phyloP scores from a whole-genome alignment of 1,284 basidiomycete species.

The Boletus mariae region DNA sequence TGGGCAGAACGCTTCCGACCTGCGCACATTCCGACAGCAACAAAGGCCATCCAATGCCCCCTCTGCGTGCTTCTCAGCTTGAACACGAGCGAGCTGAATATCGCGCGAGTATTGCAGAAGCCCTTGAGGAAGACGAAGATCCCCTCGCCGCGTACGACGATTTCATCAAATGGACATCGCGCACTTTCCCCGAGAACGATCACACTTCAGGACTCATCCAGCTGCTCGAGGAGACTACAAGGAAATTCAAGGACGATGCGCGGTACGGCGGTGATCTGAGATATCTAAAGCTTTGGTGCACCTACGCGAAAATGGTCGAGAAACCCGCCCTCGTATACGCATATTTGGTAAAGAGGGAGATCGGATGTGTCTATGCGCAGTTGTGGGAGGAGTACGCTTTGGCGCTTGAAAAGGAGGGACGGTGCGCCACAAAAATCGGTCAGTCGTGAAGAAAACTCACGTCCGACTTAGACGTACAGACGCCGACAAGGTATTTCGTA shows the following conservation, averaged over 20 bases:
- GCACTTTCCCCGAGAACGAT: constrained; percentile 42
- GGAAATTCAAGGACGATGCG: constrained; percentile 75
- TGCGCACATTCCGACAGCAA: constrained; percentile 3
- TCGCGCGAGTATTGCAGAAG: constrained; percentile 35
- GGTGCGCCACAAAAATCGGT: constrained; percentile 48
- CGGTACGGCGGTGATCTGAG: constrained; percentile 84
- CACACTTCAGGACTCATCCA: constrained; percentile 60
- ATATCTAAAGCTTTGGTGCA: constrained; percentile 86
- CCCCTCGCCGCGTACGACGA: constrained; percentile 54
- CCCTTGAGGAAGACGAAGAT: constrained; percentile 57
- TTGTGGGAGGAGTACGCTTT: constrained; percentile 87
- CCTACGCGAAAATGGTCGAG: constrained; percentile 71
- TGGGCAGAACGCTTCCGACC: background rate
- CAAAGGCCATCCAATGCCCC: constrained; percentile 20
- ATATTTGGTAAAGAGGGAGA: constrained; percentile 72
- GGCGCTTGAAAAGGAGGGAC: constrained; percentile 66
- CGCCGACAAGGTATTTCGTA: constrained; percentile 80
- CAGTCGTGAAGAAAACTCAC: constrained; percentile 14
- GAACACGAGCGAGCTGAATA: constrained; percentile 35
- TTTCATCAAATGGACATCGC: constrained; percentile 63
- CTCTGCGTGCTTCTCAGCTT: constrained; percentile 29
- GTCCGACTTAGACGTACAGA: constrained; percentile 53
- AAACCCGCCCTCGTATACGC: constrained; percentile 59
- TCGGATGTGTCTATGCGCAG: constrained; percentile 74
- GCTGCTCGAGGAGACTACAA: constrained; percentile 72